phyloP scores from a whole-genome alignment of 2,329 filamentous ascomycete species.

The Aplosporella prunicola region DNA sequence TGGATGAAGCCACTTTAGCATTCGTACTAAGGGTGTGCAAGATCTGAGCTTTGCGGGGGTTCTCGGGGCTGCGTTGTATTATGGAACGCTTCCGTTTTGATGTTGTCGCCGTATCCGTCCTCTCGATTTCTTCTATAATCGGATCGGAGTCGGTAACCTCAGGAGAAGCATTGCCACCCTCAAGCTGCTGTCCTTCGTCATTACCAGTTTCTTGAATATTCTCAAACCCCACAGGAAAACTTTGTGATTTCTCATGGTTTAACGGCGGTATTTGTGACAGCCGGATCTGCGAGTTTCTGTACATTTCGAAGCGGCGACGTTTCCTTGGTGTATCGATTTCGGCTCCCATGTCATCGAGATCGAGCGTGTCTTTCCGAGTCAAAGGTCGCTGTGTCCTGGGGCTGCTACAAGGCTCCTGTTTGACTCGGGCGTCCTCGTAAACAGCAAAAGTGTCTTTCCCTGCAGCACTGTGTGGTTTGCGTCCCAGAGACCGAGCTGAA shows the following conservation, averaged over 20 bases:
- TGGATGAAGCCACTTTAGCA: not conserved
- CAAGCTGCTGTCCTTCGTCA: not conserved
- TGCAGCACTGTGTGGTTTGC: constrained; percentile 24
- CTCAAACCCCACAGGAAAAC: constrained; percentile 17
- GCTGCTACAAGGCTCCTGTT: constrained; percentile 32
- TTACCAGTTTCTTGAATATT: constrained; percentile 13
- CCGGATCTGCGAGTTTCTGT: constrained; percentile 12
- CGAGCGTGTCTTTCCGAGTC: constrained; percentile 35
- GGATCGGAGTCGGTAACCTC: constrained; percentile 4
- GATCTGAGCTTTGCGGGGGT: constrained; percentile 1
- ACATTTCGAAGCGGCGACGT: constrained; percentile 8
- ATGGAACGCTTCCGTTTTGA: too few relatives aligned
- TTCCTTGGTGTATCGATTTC: constrained; percentile 25
- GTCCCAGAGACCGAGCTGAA: constrained; percentile 34
- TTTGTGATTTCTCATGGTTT: constrained; percentile 22
- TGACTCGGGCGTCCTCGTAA: constrained; percentile 22
- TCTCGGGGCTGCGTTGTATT: not conserved
- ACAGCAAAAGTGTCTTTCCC: constrained; percentile 13
- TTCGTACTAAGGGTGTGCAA: constrained; percentile 2
- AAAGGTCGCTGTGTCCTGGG: constrained; percentile 15
- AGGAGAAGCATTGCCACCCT: not conserved
- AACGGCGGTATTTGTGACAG: constrained; percentile 13
- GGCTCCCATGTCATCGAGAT: constrained; percentile 32
- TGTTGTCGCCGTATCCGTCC: too few relatives aligned
- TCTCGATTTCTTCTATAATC: too few relatives aligned